These are phyloP conservation scores for Neurospora sp. DNA, from an alignment of 495 filamentous ascomycete genomes.

Conservation along the genomic window DNA sequence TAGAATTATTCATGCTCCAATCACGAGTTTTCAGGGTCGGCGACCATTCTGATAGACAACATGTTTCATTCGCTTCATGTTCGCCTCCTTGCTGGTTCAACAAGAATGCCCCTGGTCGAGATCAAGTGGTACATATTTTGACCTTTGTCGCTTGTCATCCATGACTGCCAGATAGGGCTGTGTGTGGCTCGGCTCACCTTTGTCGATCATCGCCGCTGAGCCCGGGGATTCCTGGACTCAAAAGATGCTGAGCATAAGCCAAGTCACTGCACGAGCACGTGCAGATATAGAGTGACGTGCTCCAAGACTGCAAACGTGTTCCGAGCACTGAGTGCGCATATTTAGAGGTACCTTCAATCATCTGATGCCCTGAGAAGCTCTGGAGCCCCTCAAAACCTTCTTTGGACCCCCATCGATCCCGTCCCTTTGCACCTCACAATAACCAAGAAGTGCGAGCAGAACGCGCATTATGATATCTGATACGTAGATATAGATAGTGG, in stretches of 20 bases:
- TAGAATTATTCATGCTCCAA: too few species aligned
- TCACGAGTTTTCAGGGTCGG: too few species aligned
- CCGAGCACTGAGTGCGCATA: not conserved
- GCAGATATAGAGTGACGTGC: not conserved
- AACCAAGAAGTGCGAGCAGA: not conserved
- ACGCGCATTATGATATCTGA: not conserved
- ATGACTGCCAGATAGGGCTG: not conserved
- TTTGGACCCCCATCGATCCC: not conserved
- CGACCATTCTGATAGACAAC: too few species aligned
- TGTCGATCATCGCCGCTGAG: not conserved
- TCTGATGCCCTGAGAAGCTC: not conserved
- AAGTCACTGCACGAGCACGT: not conserved
- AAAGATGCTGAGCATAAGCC: not conserved
- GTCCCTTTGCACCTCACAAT: not conserved
- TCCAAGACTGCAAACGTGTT: not conserved
- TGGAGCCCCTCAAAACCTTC: not conserved
- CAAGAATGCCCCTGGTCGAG: too few species aligned
- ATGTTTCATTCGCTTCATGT: too few species aligned
- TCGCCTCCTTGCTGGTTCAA: too few species aligned
- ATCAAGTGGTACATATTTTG: too few species aligned
- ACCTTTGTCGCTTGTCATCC: too few species aligned
- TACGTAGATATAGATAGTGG: not conserved
- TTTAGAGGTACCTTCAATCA: not conserved
- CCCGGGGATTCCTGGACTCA: not conserved
- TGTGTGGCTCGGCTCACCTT: not conserved